phyloP scores from a whole-genome alignment of 2,329 filamentous ascomycete species.

The Lecanicillium sp. region DNA sequence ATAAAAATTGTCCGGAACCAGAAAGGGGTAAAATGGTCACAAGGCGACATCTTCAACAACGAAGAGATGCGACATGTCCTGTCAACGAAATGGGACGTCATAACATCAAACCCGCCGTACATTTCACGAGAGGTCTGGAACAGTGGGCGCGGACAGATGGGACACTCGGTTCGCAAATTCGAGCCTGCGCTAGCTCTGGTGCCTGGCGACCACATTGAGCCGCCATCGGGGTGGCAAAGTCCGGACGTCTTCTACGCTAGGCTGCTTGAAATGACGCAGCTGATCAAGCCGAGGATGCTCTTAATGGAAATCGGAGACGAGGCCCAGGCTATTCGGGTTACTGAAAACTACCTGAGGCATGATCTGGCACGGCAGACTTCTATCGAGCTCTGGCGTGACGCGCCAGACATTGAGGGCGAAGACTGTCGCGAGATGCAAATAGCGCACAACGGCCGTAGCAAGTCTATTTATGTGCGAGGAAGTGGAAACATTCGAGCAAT shows the following conservation, averaged over 20 bases:
- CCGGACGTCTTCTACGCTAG: constrained; percentile 62
- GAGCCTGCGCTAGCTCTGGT: constrained; percentile 81
- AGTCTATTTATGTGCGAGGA: constrained; percentile 36
- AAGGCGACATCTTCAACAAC: constrained; percentile 45
- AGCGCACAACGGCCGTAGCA: constrained; percentile 11
- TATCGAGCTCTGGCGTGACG: constrained; percentile 69
- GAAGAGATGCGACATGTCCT: constrained; percentile 27
- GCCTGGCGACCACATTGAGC: constrained; percentile 28
- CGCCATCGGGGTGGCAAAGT: constrained; percentile 26
- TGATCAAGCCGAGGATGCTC: constrained; percentile 47
- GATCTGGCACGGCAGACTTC: constrained; percentile 24
- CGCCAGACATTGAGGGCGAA: constrained; percentile 39
- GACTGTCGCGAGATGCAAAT: constrained; percentile 20
- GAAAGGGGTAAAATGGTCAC: constrained; percentile 36
- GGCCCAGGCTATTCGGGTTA: constrained; percentile 60
- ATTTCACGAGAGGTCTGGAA: constrained; percentile 54
- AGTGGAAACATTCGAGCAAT: constrained; percentile 44
- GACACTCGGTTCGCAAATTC: constrained; percentile 72
- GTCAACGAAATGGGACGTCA: constrained; percentile 47
- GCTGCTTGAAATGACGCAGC: constrained; percentile 50
- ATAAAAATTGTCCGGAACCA: constrained; percentile 16
- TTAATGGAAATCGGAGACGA: constrained; percentile 68
- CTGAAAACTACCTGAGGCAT: constrained; percentile 36
- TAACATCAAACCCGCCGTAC: constrained; percentile 90
- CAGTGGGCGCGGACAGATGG: constrained; percentile 34